A percentile compares a stretch with the other conserved stretches of the same genome.
Conservation (phyloP, 176 grass and related monocot genomes). For the Phoenix dactylifera region DNA sequence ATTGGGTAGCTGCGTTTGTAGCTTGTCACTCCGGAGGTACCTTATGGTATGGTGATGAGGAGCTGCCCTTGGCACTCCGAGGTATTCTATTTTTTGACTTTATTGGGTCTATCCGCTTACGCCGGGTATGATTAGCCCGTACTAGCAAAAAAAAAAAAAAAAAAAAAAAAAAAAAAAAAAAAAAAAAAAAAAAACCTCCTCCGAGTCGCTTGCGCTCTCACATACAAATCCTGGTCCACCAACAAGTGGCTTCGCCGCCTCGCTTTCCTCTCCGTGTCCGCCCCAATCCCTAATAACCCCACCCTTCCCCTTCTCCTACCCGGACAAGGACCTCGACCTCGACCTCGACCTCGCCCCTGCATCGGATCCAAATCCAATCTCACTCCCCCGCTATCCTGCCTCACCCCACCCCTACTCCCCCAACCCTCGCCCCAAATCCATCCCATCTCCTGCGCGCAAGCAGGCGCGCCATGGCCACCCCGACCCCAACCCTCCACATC, state of each 20-base stretch:
- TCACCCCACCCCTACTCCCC: conserved; percentile 1
- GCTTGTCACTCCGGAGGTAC: too few relatives aligned
- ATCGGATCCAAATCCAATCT: conserved; percentile 33
- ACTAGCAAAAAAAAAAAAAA: too few relatives aligned
- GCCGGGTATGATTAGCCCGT: too few relatives aligned
- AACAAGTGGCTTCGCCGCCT: too few relatives aligned
- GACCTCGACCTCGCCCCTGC: conserved; percentile 25
- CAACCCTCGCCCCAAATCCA: neutral
- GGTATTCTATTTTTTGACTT: too few relatives aligned
- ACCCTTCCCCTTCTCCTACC: neutral
- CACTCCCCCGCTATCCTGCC: neutral
- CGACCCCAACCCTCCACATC: conserved; percentile 38
- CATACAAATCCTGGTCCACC: too few relatives aligned
- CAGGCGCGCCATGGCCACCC: conserved; percentile 53
- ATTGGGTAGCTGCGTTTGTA: too few relatives aligned
- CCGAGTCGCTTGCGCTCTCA: neutral
- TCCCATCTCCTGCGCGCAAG: neutral
- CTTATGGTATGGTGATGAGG: too few relatives aligned
- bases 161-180: too few relatives aligned
- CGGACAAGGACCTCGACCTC: conserved; percentile 9
- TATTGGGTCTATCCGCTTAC: too few relatives aligned
- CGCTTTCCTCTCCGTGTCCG: too few relatives aligned
- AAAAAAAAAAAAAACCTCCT: conserved; percentile 1
- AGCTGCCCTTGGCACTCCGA: too few relatives aligned
- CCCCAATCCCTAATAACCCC: conserved; percentile 1